Evolutionary conservation across 2,329 filamentous ascomycete species (phyloP), one percentile per base, ranked within the genome.

Genomic region (Sporothrix globosa): DNA sequence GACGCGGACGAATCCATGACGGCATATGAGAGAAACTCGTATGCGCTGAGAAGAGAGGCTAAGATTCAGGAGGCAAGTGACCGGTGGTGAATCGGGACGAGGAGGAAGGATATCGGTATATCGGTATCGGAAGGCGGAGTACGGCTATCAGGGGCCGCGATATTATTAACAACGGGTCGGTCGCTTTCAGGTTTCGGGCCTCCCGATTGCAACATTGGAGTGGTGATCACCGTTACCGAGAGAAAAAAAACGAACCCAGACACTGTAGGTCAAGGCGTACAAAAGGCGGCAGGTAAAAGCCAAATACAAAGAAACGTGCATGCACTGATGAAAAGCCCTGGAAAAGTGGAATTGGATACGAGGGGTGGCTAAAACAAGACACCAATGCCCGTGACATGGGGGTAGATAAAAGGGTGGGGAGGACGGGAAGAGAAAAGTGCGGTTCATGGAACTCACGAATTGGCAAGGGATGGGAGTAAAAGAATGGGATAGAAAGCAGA

Each of bases 1-100:
- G 88, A 88, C 72, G 70, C 72, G 21, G 87, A 84, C 81, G 80
- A 82, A 77, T 88, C 86, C 86, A 88, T 88, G 81, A 81, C 84
- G 82, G 70, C 69, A 72, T 71, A 41, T 17, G 71, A 58, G 46
- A 27, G 54, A 48, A 41, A 14, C 27, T 6, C n/a, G 11, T 48
- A 24, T 75, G 73, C 71, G 68, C 75, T 27, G 67, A 48, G 46
- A 50, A 53, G 53, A 30, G 21, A 30, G 54, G 30, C 17, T 19
- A 44, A 34, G 24, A 52, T 11, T 41, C 19, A 41, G 54, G 30
- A 39, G 54, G 54, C 30, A 30, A 19, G 53, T 10, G 34, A 44
- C 52, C 2, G 19, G 13, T 50, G 39, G 39, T 9, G 48, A 4
- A 30, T 11, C 30, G 46, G 52, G 58, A 13, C 7, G 41, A 17